Base-by-base conservation (phyloP, 768 basidiomycete species). In the Boletus rubescentipes region DNA sequence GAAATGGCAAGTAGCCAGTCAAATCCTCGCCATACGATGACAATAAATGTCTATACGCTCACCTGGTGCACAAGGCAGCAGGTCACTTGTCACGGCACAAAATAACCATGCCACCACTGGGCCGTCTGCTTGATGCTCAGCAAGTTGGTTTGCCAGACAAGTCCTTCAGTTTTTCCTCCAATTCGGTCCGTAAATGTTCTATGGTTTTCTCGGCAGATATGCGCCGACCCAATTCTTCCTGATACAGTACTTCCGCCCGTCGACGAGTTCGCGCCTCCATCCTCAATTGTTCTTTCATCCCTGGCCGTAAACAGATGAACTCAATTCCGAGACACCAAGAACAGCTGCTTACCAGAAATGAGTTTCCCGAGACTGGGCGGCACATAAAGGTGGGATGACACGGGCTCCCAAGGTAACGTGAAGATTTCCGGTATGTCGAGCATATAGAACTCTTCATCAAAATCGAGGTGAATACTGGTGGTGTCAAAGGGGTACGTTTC, bases 341-440 rank as follows among this genome's bases (percentile, higher is more conserved):
- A 46, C 21, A 39, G 4, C 37, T 16, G 38, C 69, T 44, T 58
- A 76, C 74, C 66, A 35, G 70, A 65, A 39, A 75, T 59, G 31
- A 76, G 70, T 46, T 67, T 67, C 36, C 65, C 67, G 15, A 75
- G 59, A 12, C 66, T 58, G 3, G 72, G 70, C 0, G 75, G 75
- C 12, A 75, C 68, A 46, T 72, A 75, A 10, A 75, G 43, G 34
- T 60, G 51, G 15, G 62, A 57, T 23, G 54, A 31, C 43, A 64
- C 55, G 7, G 70, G 58, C n/a, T 67, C 63, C 73, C 73, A 73
- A 6, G 74, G 73, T 16, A 68, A 51, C 15, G 63, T 51, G 20
- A 68, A 63, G 38, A 69, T 55, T 15, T 75, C 75, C 2, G 66
- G 64, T 23, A 70, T 29, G 29, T 69, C 73, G 15, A 75, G 58